phyloP scores from a whole-genome alignment of 2,329 filamentous ascomycete species.

The Alternaria ventricosa region DNA sequence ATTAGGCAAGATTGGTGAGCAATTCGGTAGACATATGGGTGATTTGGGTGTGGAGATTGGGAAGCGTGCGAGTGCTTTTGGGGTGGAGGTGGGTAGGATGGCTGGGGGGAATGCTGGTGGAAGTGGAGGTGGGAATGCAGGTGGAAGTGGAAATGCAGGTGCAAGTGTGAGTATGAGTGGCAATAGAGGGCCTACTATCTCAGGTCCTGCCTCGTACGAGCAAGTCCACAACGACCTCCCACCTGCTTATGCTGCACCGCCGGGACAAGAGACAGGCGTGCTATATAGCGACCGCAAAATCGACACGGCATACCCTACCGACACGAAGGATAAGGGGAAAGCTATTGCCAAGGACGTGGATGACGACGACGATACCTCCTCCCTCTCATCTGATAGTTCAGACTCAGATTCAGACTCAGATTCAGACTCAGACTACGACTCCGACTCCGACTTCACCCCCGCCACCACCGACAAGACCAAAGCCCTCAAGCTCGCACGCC shows the following conservation, averaged over 20 bases:
- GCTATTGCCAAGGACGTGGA: slow-evolving; percentile 7
- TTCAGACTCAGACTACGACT: slow-evolving; percentile 19
- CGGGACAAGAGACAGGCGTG: slow-evolving; percentile 30
- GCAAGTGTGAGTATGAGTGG: slow-evolving; percentile 4
- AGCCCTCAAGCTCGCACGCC: slow-evolving; percentile 18
- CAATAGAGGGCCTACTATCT: neutral
- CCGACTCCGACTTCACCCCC: neutral
- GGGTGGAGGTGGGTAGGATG: slow-evolving; percentile 23
- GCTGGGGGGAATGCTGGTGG: slow-evolving; percentile 6
- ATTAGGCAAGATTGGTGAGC: slow-evolving; percentile 34
- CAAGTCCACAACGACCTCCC: slow-evolving; percentile 19
- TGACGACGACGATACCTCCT: slow-evolving; percentile 28
- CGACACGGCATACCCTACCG: neutral
- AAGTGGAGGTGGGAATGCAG: slow-evolving; percentile 5
- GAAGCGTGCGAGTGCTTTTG: slow-evolving; percentile 29
- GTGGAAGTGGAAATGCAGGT: slow-evolving; percentile 6
- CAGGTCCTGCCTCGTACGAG: neutral
- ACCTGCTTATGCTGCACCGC: slow-evolving; percentile 18
- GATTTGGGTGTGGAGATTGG: slow-evolving; percentile 41
- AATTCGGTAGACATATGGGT: slow-evolving; percentile 41
- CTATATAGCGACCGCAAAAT: slow-evolving; percentile 13
- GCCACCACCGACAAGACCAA: rapidly evolving
- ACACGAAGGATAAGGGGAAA: slow-evolving; percentile 4
- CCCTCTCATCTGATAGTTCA: slow-evolving; percentile 32
- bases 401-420: slow-evolving; percentile 20